These are phyloP conservation scores for Trichophyton verrucosum DNA, from an alignment of 2,329 filamentous ascomycete genomes.

Conservation along the genomic window DNA sequence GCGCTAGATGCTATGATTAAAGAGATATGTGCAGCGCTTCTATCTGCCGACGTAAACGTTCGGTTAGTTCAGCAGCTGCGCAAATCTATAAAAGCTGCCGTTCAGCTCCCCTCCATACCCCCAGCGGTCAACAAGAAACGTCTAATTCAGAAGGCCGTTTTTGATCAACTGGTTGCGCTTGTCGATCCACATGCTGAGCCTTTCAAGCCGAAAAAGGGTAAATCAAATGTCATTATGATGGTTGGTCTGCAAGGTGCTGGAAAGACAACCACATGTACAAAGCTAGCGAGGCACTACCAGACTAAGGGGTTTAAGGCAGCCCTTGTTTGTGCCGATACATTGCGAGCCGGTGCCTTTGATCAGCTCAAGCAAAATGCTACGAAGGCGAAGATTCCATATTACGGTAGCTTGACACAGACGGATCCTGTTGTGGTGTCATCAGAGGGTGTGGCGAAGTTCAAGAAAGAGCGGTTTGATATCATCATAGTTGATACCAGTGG, in stretches of 20 bases:
- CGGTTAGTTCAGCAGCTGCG: constrained; percentile 81
- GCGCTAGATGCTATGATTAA: constrained; percentile 97
- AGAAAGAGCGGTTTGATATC: constrained; percentile 94
- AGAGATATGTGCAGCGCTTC: constrained; percentile 88
- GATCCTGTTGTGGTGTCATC: constrained; percentile 85
- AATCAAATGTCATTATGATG: constrained; percentile 97
- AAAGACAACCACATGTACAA: constrained; percentile 97
- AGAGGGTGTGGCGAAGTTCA: constrained; percentile 98
- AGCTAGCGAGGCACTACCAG: constrained; percentile 89
- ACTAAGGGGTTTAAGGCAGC: constrained; percentile 85
- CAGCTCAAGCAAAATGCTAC: constrained; percentile 98
- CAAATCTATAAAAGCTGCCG: constrained; percentile 77
- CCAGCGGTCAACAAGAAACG: constrained; percentile 95
- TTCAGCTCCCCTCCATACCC: constrained; percentile 90
- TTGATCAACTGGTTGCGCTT: constrained; percentile 88
- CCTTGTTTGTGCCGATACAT: constrained; percentile 93
- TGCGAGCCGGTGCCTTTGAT: constrained; percentile 95
- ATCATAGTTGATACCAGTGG: constrained; percentile 98
- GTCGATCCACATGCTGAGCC: constrained; percentile 92
- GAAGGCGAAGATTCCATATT: constrained; percentile 98
- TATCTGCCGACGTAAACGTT: constrained; percentile 96
- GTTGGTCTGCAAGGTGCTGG: constrained; percentile 94
- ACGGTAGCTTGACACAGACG: constrained; percentile 88
- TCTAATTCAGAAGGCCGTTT: constrained; percentile 93
- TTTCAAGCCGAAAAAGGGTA: constrained; percentile 94